phyloP scores from a whole-genome alignment of 257 asterid genomes.

The Fraxinus americana region DNA sequence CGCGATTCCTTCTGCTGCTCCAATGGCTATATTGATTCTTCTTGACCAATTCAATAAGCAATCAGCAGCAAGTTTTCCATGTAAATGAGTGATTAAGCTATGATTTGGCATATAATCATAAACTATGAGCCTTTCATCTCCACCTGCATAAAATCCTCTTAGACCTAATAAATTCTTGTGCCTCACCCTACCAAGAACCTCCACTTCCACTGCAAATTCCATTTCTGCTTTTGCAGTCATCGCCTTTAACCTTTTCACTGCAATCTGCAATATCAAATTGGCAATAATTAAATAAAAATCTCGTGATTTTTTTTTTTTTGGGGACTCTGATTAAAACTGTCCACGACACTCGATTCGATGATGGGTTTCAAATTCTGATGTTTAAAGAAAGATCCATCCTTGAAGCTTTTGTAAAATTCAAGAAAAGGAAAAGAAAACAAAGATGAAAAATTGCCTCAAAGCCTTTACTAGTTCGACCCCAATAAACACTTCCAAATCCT shows the following conservation, averaged over 20 bases:
- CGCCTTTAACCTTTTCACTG: slow-evolving; percentile 74
- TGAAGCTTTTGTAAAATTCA: neutral
- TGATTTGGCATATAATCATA: slow-evolving; percentile 87
- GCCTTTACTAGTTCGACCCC: slow-evolving; percentile 82
- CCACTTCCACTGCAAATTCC: slow-evolving; percentile 84
- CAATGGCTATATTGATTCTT: slow-evolving; percentile 54
- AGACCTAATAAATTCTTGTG: slow-evolving; percentile 70
- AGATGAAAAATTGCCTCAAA: slow-evolving; percentile 47
- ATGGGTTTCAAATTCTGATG: no score
- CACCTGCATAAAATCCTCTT: slow-evolving; percentile 78
- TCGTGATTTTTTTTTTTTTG: neutral
- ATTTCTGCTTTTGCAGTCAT: slow-evolving; percentile 80
- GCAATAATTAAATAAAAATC: no score
- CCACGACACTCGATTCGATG: no score
- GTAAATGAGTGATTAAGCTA: slow-evolving; percentile 73
- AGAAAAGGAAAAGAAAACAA: neutral
- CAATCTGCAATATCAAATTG: slow-evolving; percentile 45
- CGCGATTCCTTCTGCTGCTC: slow-evolving; percentile 75
- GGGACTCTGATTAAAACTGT: neutral
- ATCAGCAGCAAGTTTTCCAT: slow-evolving; percentile 65
- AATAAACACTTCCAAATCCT: slow-evolving; percentile 84
- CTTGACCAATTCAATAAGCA: slow-evolving; percentile 65
- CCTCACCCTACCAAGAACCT: slow-evolving; percentile 80
- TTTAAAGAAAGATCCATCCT: neutral
- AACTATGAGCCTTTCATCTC: slow-evolving; percentile 74